Base-by-base conservation (phyloP, 306 rosid species). In the Albizia julibrissin region DNA sequence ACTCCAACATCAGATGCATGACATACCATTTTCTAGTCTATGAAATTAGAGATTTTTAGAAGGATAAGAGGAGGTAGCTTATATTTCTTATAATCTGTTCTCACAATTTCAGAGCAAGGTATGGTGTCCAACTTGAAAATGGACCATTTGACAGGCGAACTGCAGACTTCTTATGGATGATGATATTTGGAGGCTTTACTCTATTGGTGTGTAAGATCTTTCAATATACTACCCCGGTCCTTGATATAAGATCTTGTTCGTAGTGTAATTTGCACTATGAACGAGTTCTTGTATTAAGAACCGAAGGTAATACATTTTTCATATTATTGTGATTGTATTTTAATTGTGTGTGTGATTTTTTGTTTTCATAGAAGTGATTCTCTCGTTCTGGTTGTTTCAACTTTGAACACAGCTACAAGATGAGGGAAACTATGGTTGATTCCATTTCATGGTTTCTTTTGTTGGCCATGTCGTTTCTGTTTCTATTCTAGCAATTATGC, bases 121-220 rank as follows among this genome's bases (percentile, higher is more conserved):
- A 95, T 82, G 99, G 99, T 21, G 98, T 95, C 54, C 99, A 95
- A 86, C 96, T 95, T 81, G 99, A 95, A 87, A 90, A 88, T 65
- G 97, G 94, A 71, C 91, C 94, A 52, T 95, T 95, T 81, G 93
- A 93, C n/a, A 87, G 98, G 71, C 84, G 94, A 69, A 92, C 99
- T 16, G 94, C 97, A 37, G 99, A 95, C 90, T 95, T 92, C 85
- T 87, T 95, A 87, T 95, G 99, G 99, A 95, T 93, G 99, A 91
- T 95, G 92, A 87, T 93, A 85, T 92, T 92, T 85, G 99, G 97
- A 79, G 86, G 90, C 84, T 79, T 84, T 31, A 72, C 93, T 50
- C 83, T 95, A 76, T 79, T 93, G 97, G 98, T 93, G 64, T 29
- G 89, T 86, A 50, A 77, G 81, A 77, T 72, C 73, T 84, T 56